Evolutionary conservation across 1,284 basidiomycete genomes (phyloP).

Genomic region (Pholiota adiposa): DNA sequence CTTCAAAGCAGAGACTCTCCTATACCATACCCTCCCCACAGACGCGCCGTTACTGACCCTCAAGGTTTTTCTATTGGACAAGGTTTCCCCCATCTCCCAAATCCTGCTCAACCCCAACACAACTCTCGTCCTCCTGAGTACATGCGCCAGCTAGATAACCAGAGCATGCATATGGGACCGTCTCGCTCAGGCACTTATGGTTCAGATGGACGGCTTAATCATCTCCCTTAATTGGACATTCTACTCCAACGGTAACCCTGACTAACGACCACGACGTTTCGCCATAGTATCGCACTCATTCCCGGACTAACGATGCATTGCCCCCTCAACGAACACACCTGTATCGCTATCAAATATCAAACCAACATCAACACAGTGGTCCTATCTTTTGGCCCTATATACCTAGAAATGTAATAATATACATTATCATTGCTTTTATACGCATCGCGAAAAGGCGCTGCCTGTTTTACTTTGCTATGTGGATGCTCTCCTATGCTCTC

Average conservation of each 20-base stretch:
- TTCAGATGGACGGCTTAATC: conserved; percentile 43
- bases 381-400: conserved; percentile 25
- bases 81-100: conserved; percentile 44
- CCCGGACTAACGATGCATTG: conserved; percentile 20
- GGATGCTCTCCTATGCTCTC: not conserved
- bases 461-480: conserved; percentile 1
- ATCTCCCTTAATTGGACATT: conserved; percentile 35
- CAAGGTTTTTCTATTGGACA: conserved; percentile 49
- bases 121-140: conserved; percentile 47
- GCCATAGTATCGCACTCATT: conserved; percentile 10
- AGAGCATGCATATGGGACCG: conserved; percentile 30
- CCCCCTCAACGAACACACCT: conserved; percentile 18
- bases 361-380: conserved; percentile 8
- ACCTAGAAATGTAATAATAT: conserved; percentile 35
- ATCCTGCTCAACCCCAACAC: conserved; percentile 39
- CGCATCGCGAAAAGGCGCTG: conserved; percentile 9
- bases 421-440: conserved; percentile 12
- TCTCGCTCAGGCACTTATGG: conserved; percentile 35
- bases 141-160: conserved; percentile 40
- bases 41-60: conserved; percentile 55
- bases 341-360: conserved; percentile 29
- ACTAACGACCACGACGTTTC: conserved; percentile 11
- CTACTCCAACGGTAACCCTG: conserved; percentile 11
- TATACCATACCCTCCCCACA: conserved; percentile 36
- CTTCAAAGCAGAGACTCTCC: conserved; percentile 32